Evolutionary conservation across 2,329 filamentous ascomycete species (phyloP).

Genomic region (Septoria petroselini): DNA sequence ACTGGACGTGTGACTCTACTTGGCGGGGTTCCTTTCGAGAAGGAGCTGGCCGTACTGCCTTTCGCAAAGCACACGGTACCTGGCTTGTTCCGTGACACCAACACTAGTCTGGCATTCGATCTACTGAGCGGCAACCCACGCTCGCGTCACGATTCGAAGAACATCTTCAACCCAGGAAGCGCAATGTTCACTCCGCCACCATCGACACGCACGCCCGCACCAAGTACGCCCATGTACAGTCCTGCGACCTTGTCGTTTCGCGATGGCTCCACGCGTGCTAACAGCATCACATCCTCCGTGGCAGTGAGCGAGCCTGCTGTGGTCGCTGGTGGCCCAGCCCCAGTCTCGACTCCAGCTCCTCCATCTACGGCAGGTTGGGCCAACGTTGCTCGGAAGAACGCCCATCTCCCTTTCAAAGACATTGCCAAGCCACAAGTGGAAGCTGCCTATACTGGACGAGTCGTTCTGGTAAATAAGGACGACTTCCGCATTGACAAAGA

Average conservation of each 20-base stretch:
- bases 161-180: slow-evolving; percentile 32
- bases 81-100: slow-evolving; percentile 53
- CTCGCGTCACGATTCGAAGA: slow-evolving; percentile 33
- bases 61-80: slow-evolving; percentile 53
- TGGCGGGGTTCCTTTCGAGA: slow-evolving; percentile 56
- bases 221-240: slow-evolving; percentile 20
- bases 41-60: slow-evolving; percentile 50
- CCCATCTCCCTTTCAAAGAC: slow-evolving; percentile 25
- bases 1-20: slow-evolving; percentile 54
- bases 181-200: slow-evolving; percentile 30
- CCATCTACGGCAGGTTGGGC: slow-evolving; percentile 20
- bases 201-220: slow-evolving; percentile 18
- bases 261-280: slow-evolving; percentile 23
- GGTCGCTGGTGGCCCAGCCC: slow-evolving; percentile 4
- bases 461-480: slow-evolving; percentile 55
- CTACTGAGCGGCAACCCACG: slow-evolving; percentile 25
- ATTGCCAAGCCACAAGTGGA: slow-evolving; percentile 18
- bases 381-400: slow-evolving; percentile 22
- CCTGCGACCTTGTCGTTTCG: slow-evolving; percentile 15
- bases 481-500: slow-evolving; percentile 59
- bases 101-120: slow-evolving; percentile 40
- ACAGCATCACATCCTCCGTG: slow-evolving; percentile 23
- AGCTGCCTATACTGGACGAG: slow-evolving; percentile 16
- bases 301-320: slow-evolving; percentile 21
- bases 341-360: slow-evolving; percentile 1